Conservation (phyloP, 495 filamentous ascomycete genomes). For the Tuber aestivum region DNA sequence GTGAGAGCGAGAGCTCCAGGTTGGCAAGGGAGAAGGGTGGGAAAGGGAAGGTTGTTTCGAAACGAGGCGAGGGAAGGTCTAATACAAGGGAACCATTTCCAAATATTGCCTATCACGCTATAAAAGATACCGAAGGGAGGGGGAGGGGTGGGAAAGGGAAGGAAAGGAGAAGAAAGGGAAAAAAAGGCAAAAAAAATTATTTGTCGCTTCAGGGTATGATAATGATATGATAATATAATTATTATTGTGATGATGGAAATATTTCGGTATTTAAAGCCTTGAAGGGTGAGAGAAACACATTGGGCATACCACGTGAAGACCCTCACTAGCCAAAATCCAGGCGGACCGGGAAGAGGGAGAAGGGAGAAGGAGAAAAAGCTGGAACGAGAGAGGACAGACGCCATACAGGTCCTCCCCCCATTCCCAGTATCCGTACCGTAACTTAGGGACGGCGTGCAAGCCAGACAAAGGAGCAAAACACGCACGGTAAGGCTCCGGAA, state of each 20-base stretch:
- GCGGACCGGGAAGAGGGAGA: neutral
- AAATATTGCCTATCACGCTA: neutral
- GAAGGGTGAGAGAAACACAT: neutral
- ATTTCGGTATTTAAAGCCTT: neutral
- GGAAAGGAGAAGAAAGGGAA: too few relatives aligned
- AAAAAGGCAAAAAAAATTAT: neutral
- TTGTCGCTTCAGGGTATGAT: neutral
- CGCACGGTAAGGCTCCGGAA: neutral
- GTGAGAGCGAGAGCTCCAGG: neutral
- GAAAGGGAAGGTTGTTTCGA: neutral
- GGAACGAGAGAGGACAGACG: neutral
- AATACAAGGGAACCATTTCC: neutral
- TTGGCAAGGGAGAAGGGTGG: neutral
- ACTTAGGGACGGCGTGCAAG: neutral
- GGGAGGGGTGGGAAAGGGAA: neutral
- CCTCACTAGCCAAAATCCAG: neutral
- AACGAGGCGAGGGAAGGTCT: slow-evolving; percentile 1
- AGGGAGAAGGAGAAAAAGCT: neutral
- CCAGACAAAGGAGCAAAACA: neutral
- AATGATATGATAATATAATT: too few relatives aligned
- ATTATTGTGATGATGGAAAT: too few relatives aligned
- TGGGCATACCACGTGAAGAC: neutral
- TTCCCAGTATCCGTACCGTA: too few relatives aligned
- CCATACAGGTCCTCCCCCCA: neutral
- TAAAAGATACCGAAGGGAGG: neutral